Evolutionary conservation across 805 yeast species (phyloP).

Genomic region (Brettanomyces sp.): DNA sequence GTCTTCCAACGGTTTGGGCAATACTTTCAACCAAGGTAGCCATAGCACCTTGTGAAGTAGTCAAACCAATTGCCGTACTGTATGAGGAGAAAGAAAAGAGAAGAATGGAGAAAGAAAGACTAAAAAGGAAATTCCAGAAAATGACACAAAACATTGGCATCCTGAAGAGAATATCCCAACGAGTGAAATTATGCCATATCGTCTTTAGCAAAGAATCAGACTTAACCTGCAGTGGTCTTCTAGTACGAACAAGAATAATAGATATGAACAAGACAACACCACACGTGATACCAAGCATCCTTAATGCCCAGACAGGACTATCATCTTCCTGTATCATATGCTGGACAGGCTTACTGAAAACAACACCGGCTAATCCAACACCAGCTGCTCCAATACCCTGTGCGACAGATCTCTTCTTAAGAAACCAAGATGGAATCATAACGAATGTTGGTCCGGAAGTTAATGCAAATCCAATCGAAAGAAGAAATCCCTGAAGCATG

Average conservation of each 20-base stretch:
- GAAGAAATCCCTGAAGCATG: conserved; percentile 40
- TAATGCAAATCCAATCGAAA: conserved; percentile 34
- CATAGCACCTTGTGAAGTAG: conserved; percentile 35
- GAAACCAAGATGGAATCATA: conserved; percentile 41
- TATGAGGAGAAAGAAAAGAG: conserved; percentile 43
- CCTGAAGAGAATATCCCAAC: conserved; percentile 8
- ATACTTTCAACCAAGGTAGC: conserved; percentile 39
- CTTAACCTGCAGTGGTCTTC: conserved; percentile 13
- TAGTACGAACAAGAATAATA: conserved; percentile 15
- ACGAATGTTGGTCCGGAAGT: conserved; percentile 26
- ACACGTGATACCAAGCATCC: conserved; percentile 30
- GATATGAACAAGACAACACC: conserved; percentile 14
- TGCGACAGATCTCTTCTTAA: conserved; percentile 35
- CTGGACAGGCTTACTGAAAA: conserved; percentile 34
- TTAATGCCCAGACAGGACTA: conserved; percentile 38
- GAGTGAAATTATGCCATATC: conserved; percentile 7
- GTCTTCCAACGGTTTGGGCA: conserved; percentile 43
- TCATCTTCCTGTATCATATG: conserved; percentile 30
- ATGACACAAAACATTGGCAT: conserved; percentile 19
- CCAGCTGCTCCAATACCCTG: conserved; percentile 42
- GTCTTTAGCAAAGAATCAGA: conserved; percentile 13
- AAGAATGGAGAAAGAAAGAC: conserved; percentile 25
- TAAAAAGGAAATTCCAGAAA: conserved; percentile 18
- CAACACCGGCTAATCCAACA: conserved; percentile 44
- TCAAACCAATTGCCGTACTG: conserved; percentile 39